Evolutionary conservation across 1,139 yeast genomes (phyloP).

Genomic region (Fermentozyma sake): DNA sequence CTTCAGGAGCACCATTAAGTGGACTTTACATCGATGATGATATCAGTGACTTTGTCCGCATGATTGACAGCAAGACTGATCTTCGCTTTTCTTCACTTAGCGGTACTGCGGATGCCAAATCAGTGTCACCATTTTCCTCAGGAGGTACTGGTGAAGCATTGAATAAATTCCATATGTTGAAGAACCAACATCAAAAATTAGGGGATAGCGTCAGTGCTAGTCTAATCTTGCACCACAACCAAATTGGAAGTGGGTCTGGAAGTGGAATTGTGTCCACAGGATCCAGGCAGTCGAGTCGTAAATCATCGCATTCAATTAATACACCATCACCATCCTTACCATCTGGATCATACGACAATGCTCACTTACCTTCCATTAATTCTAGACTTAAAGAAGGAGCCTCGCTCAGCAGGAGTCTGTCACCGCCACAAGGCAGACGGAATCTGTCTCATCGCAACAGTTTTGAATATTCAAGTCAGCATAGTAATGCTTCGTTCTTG

Average conservation of each 20-base stretch:
- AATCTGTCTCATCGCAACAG: constrained; percentile 1
- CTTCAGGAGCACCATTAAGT: constrained; percentile 36
- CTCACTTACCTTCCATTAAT: constrained; percentile 38
- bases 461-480: constrained; percentile 4
- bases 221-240: constrained; percentile 24
- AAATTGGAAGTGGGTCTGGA: constrained; percentile 3
- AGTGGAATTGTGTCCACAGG: constrained; percentile 4
- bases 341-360: constrained; percentile 32
- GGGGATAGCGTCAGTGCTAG: constrained; percentile 52
- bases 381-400: constrained; percentile 35
- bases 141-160: constrained; percentile 22
- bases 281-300: constrained; percentile 25
- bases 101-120: constrained; percentile 4
- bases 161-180: constrained; percentile 34
- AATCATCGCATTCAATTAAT: constrained; percentile 30
- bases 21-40: constrained; percentile 60
- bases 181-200: constrained; percentile 41
- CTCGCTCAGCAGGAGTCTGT: constrained; percentile 2
- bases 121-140: constrained; percentile 3
- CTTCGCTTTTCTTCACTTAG: constrained; percentile 27
- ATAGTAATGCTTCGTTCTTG: constrained; percentile 13
- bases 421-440: too few relatives aligned
- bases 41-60: constrained; percentile 70
- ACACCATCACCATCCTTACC: constrained; percentile 32
- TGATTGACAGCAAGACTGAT: constrained; percentile 69